Evolutionary conservation across 2,329 filamentous ascomycete species (phyloP).

Genomic region (Tolypocladium cylindrosporum): DNA sequence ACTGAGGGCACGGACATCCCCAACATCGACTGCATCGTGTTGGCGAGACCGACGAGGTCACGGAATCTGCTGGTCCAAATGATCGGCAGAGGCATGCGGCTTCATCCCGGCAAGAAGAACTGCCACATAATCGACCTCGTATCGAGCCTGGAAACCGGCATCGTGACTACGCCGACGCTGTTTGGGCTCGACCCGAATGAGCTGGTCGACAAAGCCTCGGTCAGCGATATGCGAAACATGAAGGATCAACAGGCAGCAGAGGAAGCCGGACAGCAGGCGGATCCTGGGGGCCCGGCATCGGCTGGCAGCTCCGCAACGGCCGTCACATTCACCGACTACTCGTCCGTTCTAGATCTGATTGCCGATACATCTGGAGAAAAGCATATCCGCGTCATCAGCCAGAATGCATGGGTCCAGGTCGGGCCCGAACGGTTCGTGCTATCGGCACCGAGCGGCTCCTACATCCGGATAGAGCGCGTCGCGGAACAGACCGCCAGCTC

Average conservation of each 20-base stretch:
- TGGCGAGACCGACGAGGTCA: conserved; percentile 82
- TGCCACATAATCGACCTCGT: conserved; percentile 98
- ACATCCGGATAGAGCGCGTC: conserved; percentile 38
- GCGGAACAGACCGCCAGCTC: conserved; percentile 7
- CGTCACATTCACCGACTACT: conserved; percentile 82
- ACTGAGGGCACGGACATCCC: conserved; percentile 97
- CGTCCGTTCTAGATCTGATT: conserved; percentile 83
- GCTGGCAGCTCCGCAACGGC: conserved; percentile 20
- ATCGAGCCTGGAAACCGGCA: conserved; percentile 69
- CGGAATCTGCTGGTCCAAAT: conserved; percentile 94
- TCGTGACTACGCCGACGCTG: conserved; percentile 82
- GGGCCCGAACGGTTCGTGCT: conserved; percentile 63
- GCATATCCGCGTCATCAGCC: conserved; percentile 68
- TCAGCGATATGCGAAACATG: conserved; percentile 49
- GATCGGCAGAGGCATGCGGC: conserved; percentile 88
- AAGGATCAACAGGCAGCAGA: conserved; percentile 36
- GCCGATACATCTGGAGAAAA: conserved; percentile 69
- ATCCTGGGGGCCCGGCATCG: conserved; percentile 1
- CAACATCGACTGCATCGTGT: conserved; percentile 86
- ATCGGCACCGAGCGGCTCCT: conserved; percentile 52
- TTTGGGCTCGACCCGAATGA: conserved; percentile 85
- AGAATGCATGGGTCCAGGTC: conserved; percentile 73
- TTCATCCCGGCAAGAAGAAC: conserved; percentile 70
- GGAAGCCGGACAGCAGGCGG: conserved; percentile 16
- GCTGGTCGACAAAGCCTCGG: conserved; percentile 57